These are phyloP conservation scores for Fraxinus anomala DNA, from an alignment of 257 asterid species.

Conservation along the genomic window DNA sequence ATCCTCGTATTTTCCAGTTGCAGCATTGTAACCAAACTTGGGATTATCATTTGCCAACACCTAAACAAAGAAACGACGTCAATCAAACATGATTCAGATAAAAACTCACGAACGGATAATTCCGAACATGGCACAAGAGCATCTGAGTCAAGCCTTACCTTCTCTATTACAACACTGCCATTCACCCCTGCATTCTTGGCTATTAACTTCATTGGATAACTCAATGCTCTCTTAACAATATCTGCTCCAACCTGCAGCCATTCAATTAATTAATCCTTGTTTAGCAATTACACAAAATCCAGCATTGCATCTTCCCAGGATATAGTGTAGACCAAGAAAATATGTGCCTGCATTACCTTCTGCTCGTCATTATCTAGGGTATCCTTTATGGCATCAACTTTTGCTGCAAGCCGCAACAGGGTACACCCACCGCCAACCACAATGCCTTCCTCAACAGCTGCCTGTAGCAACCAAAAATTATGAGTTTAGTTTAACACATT, in stretches of 20 bases:
- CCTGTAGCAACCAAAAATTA: conserved; percentile 32
- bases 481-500: not conserved
- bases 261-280: not conserved
- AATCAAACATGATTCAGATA: not conserved
- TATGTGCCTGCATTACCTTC: conserved; percentile 28
- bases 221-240: conserved; percentile 56
- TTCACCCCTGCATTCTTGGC: conserved; percentile 65
- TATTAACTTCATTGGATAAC: conserved; percentile 60
- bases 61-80: conserved; percentile 20
- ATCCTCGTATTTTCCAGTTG: conserved; percentile 56
- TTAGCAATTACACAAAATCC: not conserved
- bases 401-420: conserved; percentile 56
- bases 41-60: conserved; percentile 49
- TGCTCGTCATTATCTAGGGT: conserved; percentile 56
- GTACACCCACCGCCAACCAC: conserved; percentile 80
- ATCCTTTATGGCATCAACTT: conserved; percentile 54
- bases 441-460: conserved; percentile 77
- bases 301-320: not conserved
- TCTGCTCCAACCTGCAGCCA: conserved; percentile 59
- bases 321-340: not conserved
- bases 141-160: conserved; percentile 34
- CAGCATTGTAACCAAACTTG: conserved; percentile 64
- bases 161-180: conserved; percentile 59
- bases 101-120: not conserved
- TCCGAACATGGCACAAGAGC: not conserved